Percentiles rank a stretch among this genome's conserved stretches.
phyloP scores from a whole-genome alignment of 768 basidiomycete species.

The Lactarius indigo region DNA sequence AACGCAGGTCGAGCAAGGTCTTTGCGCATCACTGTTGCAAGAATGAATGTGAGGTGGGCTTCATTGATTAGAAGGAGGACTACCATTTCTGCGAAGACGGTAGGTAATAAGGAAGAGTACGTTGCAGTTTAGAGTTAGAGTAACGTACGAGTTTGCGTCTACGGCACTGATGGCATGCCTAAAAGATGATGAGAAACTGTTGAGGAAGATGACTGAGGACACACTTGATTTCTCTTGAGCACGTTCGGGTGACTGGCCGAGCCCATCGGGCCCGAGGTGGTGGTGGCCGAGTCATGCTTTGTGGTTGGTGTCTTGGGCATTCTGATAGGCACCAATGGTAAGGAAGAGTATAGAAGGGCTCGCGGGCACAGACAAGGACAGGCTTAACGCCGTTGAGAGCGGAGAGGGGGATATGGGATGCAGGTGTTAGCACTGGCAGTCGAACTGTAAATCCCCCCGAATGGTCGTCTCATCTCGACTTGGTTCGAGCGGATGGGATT shows the following conservation, averaged over 20 bases:
- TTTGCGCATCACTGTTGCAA: constrained; percentile 59
- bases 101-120: constrained; percentile 6
- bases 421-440: neutral
- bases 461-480: neutral
- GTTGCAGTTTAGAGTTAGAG: neutral
- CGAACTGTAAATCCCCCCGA: neutral
- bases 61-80: neutral
- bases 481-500: neutral
- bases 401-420: neutral
- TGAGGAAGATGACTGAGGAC: constrained; percentile 8
- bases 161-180: constrained; percentile 59
- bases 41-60: neutral
- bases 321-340: neutral
- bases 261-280: constrained; percentile 23
- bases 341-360: neutral
- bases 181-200: neutral
- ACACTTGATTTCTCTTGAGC: constrained; percentile 34
- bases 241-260: constrained; percentile 24
- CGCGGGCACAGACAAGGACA: neutral
- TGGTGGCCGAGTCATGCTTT: constrained; percentile 22
- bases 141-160: constrained; percentile 63
- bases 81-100: constrained; percentile 30
- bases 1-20: constrained; percentile 74
- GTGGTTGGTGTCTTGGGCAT: constrained; percentile 23
- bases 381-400: neutral